Evolutionary conservation across 208 protist species (phyloP).

Genomic region (Crithidia expoeki): DNA sequence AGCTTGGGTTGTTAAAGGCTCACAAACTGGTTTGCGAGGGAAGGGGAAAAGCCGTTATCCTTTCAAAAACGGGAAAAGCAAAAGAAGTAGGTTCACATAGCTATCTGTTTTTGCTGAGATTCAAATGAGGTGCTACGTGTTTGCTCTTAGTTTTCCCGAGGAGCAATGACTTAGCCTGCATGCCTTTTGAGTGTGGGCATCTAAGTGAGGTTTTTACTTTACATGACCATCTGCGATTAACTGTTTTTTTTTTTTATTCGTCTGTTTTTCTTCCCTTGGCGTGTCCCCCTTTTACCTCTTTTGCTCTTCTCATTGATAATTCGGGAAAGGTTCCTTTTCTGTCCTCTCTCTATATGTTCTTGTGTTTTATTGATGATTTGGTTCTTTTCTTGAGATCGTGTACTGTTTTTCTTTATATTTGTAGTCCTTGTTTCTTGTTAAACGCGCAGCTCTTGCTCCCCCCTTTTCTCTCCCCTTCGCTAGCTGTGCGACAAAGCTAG

Average conservation of each 20-base stretch:
- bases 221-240: background rate
- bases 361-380: background rate
- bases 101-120: no score
- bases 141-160: no score
- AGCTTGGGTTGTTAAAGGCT: no score
- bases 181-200: no score
- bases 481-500: slow-evolving; percentile 2
- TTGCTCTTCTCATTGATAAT: slow-evolving; percentile 1
- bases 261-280: background rate
- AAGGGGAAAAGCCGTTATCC: no score
- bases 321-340: background rate
- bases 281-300: background rate
- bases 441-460: background rate
- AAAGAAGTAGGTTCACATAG: no score
- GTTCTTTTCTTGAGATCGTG: slow-evolving; percentile 14
- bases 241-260: slow-evolving; percentile 1
- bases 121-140: no score
- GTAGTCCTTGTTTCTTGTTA: slow-evolving; percentile 1
- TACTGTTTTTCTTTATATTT: slow-evolving; percentile 7
- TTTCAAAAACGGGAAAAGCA: no score
- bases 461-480: background rate
- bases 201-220: background rate
- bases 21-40: no score
- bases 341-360: background rate
- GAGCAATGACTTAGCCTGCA: no score